Evolutionary conservation across 2,329 filamentous ascomycete genomes (phyloP).

Genomic region (Cladosporium austrohemisphaericum): DNA sequence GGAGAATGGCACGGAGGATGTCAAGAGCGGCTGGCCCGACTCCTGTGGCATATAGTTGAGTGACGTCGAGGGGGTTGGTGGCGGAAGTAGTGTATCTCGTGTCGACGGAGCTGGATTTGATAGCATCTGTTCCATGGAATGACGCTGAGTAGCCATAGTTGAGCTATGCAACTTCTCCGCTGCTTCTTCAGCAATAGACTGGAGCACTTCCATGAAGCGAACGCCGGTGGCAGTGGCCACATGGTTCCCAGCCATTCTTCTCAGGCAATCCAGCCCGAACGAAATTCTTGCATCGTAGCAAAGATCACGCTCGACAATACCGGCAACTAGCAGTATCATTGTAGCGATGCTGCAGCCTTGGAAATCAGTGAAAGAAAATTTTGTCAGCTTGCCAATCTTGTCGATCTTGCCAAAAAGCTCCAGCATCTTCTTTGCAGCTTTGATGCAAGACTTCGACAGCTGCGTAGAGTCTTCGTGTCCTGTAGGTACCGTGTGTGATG

Average conservation of each 20-base stretch:
- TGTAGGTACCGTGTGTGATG: neutral
- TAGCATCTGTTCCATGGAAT: too few relatives aligned
- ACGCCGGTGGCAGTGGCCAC: neutral
- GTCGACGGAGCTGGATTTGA: too few relatives aligned
- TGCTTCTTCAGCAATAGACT: conserved; percentile 6
- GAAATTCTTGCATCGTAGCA: conserved; percentile 4
- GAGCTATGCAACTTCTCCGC: neutral
- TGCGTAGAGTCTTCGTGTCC: neutral
- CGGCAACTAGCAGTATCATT: conserved; percentile 8
- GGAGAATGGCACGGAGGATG: neutral
- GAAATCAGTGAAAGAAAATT: conserved; percentile 14
- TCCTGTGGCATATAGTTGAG: too few relatives aligned
- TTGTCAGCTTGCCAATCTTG: neutral
- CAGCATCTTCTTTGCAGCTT: conserved; percentile 13
- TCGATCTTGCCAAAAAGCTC: conserved; percentile 3
- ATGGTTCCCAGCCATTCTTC: conserved; percentile 4
- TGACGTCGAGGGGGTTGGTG: too few relatives aligned
- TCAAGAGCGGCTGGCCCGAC: neutral
- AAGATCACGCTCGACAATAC: conserved; percentile 5
- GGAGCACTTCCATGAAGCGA: conserved; percentile 7
- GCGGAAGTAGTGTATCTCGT: too few relatives aligned
- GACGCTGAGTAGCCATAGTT: neutral
- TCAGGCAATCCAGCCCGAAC: conserved; percentile 8
- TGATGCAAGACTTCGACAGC: conserved; percentile 1
- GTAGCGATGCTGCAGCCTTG: conserved; percentile 15